Base-by-base conservation (phyloP, 331 rosid genomes). In the Pyracantha coccinea region DNA sequence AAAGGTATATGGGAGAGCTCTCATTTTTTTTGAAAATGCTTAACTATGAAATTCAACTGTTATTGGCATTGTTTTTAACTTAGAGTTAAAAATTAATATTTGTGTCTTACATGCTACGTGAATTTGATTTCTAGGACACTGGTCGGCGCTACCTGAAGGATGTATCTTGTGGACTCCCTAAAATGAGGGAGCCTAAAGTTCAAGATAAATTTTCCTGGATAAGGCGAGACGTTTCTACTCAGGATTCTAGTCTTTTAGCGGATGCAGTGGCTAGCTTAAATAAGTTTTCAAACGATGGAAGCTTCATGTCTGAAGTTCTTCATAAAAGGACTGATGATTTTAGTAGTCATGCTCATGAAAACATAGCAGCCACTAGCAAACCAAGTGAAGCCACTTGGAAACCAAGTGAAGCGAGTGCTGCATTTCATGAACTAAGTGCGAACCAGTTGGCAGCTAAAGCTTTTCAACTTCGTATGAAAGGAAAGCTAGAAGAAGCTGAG, bases 391-490 rank as follows among this genome's bases (percentile, higher is more conserved):
- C 75, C 24, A 31, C 33, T 6, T 5, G 33, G 2, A 31, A 31
- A 35, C 44, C 45, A 38, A 38, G 14, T 38, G 45, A 38, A 38
- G 45, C 14, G 4, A 70, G 71, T 53, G 78, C 59, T 14, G 73
- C 64, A 44, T 80, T 77, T 21, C 77, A 84, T 76, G 87, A 68
- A 68, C 76, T 87, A 76, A 93, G 91, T 76, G 98, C 92, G 28
- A 93, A 93, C 77, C 97, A 93, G 84, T 80, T 91, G 83, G 98
- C 98, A 71, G 97, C 98, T 19, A 93, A 91, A 88, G 98, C 97
- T 66, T 77, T 89, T 85, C 98, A 93, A 73, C 92, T 93, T 80
- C 91, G 93, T 76, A 68, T 91, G 83, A 93, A 91, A 83, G 97
- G 98, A 79, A 89, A 89, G 82, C 89, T 87, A 67, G 92, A 88